A percentile compares a stretch with the other conserved stretches of the same genome.
phyloP scores from a whole-genome alignment of 306 rosid species.

The Prunus armeniaca region DNA sequence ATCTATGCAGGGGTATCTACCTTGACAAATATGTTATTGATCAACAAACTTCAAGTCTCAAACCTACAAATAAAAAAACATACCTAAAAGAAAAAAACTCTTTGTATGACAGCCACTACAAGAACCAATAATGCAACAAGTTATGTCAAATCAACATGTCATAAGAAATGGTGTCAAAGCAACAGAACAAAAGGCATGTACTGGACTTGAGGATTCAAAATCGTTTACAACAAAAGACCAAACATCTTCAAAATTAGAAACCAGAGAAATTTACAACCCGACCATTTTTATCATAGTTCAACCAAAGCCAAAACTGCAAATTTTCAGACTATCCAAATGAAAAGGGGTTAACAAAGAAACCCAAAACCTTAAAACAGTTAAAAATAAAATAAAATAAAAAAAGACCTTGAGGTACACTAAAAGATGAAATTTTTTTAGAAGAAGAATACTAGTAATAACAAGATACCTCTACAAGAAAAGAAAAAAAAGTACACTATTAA shows the following conservation, averaged over 20 bases:
- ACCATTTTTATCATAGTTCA: conserved; percentile 20
- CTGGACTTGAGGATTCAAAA: background rate
- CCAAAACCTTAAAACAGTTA: no score
- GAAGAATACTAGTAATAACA: no score
- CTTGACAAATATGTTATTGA: conserved; percentile 32
- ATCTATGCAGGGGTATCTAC: conserved; percentile 26
- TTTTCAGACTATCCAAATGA: conserved; percentile 31
- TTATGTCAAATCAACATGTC: conserved; percentile 26
- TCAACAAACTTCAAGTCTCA: conserved; percentile 85
- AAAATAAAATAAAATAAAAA: no score
- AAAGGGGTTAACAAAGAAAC: no score
- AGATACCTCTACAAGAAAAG: no score
- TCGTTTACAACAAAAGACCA: background rate
- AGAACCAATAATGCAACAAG: conserved; percentile 26
- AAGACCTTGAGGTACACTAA: no score
- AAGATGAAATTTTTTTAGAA: no score
- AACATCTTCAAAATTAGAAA: background rate
- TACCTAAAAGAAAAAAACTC: conserved; percentile 49
- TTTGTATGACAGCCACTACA: conserved; percentile 41
- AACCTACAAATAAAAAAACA: conserved; percentile 75
- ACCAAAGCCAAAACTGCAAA: conserved; percentile 2
- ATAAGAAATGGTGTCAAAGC: conserved; percentile 11
- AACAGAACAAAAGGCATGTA: conserved; percentile 16
- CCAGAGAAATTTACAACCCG: conserved; percentile 30
- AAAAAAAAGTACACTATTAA: no score